phyloP scores from a whole-genome alignment of 78 protist genomes.

The Dictyostelium firmibasis region DNA sequence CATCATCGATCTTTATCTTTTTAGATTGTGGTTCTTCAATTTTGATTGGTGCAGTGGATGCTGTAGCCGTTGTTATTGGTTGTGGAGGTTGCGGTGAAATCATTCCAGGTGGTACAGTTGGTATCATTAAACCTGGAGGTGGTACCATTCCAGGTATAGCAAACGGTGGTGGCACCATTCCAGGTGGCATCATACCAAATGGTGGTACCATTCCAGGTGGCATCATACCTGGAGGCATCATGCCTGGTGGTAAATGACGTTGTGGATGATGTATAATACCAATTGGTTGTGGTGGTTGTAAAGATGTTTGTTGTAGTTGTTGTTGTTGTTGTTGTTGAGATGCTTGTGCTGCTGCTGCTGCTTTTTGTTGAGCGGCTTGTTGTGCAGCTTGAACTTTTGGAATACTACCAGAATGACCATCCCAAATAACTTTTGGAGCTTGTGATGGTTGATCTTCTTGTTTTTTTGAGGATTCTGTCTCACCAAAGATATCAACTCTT shows the following conservation, averaged over 20 bases:
- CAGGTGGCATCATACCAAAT: conserved; percentile 1
- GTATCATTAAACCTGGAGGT: background rate
- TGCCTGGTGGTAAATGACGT: background rate
- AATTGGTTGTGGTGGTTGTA: background rate
- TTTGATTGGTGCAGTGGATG: background rate
- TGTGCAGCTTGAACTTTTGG: conserved; percentile 30
- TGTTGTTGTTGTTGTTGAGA: background rate
- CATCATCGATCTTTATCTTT: conserved; percentile 30
- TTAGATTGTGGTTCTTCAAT: conserved; percentile 23
- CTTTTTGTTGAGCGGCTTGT: background rate
- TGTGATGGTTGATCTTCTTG: background rate
- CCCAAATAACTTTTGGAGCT: conserved; percentile 78
- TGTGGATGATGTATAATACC: background rate
- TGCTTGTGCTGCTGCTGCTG: conserved; percentile 5
- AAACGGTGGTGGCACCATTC: conserved; percentile 43
- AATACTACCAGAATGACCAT: conserved; percentile 77
- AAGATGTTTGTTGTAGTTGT: background rate
- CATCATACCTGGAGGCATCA: background rate
- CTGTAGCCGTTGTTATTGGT: background rate
- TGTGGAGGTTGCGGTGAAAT: conserved; percentile 21
- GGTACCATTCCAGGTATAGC: conserved; percentile 45
- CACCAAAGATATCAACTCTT: conserved; percentile 67
- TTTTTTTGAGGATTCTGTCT: background rate
- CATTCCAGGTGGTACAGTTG: conserved; percentile 1
- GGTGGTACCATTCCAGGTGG: conserved; percentile 43